Evolutionary conservation across 305 asterid species (phyloP).

Genomic region (Fraxinus nigra): DNA sequence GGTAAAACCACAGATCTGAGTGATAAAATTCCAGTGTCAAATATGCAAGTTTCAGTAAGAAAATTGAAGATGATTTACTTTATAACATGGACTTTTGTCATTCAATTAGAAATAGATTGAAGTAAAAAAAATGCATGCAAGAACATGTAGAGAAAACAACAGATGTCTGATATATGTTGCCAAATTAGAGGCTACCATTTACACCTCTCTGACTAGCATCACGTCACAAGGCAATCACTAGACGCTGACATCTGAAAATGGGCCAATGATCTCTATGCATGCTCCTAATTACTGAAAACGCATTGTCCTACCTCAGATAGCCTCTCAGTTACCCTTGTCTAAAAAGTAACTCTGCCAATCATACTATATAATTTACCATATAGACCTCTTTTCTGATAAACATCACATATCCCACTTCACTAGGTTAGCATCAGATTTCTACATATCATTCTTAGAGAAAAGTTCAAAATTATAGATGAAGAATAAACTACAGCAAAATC

Average conservation of each 20-base stretch:
- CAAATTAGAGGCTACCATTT: background rate
- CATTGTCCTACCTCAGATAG: slow-evolving; percentile 13
- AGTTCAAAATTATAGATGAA: background rate
- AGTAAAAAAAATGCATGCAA: slow-evolving; percentile 8
- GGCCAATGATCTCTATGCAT: slow-evolving; percentile 14
- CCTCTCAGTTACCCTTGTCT: slow-evolving; percentile 10
- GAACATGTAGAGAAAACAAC: slow-evolving; percentile 8
- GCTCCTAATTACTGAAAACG: slow-evolving; percentile 9
- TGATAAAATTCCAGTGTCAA: background rate
- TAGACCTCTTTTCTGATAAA: slow-evolving; percentile 10
- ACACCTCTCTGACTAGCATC: slow-evolving; percentile 11
- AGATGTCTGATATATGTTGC: background rate
- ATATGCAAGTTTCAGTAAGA: background rate
- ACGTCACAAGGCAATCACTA: background rate
- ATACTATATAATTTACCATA: background rate
- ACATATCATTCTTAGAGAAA: background rate
- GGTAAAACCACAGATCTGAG: background rate
- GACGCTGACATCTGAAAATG: slow-evolving; percentile 16
- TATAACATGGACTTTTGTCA: slow-evolving; percentile 9
- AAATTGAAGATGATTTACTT: background rate
- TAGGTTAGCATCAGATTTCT: background rate
- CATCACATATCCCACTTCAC: slow-evolving; percentile 3
- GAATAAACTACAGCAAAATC: background rate
- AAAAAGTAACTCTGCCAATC: slow-evolving; percentile 17
- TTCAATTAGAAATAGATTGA: background rate